Evolutionary conservation across 345 rosid species (phyloP).

Genomic region (Salix arbutifolia): DNA sequence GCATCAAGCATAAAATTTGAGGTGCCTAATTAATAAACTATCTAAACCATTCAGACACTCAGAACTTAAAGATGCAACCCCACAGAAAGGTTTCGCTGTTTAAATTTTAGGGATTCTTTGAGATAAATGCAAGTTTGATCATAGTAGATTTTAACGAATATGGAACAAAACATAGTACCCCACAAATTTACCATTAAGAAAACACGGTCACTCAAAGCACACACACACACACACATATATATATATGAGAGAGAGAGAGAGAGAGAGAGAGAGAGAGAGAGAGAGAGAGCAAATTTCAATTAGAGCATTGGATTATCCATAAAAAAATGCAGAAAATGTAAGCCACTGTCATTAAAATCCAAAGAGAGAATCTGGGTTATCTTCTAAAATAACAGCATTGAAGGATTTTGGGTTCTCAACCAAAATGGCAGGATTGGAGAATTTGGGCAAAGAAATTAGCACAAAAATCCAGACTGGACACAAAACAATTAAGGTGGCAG

Average conservation of each 20-base stretch:
- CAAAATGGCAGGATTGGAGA: neutral
- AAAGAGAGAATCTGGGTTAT: neutral
- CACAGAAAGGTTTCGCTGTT: neutral
- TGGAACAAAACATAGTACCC: neutral
- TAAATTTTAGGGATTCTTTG: neutral
- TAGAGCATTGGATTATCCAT: too few relatives aligned
- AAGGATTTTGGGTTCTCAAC: neutral
- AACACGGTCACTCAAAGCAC: neutral
- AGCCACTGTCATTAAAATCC: neutral
- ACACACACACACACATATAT: too few relatives aligned
- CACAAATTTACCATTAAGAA: neutral
- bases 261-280: too few relatives aligned
- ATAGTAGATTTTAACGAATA: neutral
- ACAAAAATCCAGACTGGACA: neutral
- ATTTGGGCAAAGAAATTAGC: neutral
- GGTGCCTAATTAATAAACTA: neutral
- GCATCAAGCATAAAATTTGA: neutral
- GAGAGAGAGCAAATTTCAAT: neutral
- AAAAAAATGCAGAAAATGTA: too few relatives aligned
- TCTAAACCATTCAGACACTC: neutral
- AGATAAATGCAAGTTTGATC: neutral
- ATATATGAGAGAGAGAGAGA: too few relatives aligned
- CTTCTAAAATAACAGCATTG: neutral
- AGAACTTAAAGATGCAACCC: neutral
- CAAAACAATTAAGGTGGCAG: neutral